Base-by-base conservation (phyloP, 202 grass and related monocot genomes). In the Digitaria exilis region DNA sequence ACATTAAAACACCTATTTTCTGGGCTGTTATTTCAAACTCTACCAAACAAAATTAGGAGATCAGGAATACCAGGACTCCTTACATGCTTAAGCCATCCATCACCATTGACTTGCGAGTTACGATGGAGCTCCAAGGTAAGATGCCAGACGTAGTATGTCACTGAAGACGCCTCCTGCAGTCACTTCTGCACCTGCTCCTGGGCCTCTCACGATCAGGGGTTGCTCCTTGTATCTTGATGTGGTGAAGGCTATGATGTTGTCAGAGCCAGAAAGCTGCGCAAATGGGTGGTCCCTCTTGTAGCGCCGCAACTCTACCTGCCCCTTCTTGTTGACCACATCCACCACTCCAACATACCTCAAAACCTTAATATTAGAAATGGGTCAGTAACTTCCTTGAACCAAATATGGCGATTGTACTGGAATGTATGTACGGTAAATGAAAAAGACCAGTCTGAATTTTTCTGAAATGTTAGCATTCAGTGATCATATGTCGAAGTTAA, bases 201-300 rank as follows among this genome's bases (percentile, higher is more conserved):
- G 92, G 4, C 95, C 92, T 30, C 95, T 92, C 16, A 98, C 90
- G 0, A 98, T 95, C 60, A 98, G 80, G 0, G 96, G 90, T 21
- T 95, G 96, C 8, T 93, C 68, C 83, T 87, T 95, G 89, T 98
- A 98, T 37, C 96, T 83, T 11, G 92, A 85, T 46, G 96, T 98
- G 48, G 90, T 98, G 74, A 95, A 98, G 10, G 96, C 96, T 43
- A 98, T 95, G 66, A 98, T 95, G 78, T 95, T 93, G 74, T 98
- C 96, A 0, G 96, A 98, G 57, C 92, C 96, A 8, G 90, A 93
- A 44, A 98, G 80, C 84, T 98, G 96, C 0, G 89, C 90, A 37
- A 98, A 98, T 0, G 96, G 90, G 86, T 98, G 96, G 12, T 91
- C 90, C 35, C 29, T 84, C 77, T 91, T 91, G 84, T 95, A 98